These are phyloP conservation scores for Aspergillus ellipticus DNA, from an alignment of 495 filamentous ascomycete genomes.

Conservation along the genomic window DNA sequence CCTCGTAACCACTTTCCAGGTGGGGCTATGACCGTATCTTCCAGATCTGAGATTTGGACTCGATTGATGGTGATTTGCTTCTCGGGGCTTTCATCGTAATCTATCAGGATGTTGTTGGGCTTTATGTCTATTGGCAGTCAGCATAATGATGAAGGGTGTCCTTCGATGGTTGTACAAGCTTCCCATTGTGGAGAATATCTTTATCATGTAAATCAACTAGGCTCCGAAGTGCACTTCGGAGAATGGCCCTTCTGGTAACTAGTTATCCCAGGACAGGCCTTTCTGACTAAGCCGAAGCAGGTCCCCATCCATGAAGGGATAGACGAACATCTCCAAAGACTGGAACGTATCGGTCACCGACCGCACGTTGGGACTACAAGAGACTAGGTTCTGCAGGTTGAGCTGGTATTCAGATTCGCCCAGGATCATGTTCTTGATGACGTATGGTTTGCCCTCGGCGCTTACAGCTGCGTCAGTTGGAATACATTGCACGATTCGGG, in stretches of 20 bases:
- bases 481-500: neutral
- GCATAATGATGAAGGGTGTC: neutral
- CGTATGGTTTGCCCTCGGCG: constrained; percentile 32
- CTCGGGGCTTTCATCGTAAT: neutral
- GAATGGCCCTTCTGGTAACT: constrained; percentile 36
- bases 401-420: constrained; percentile 38
- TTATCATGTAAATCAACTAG: constrained; percentile 40
- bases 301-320: constrained; percentile 39
- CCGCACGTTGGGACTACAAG: constrained; percentile 21
- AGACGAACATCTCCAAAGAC: constrained; percentile 41
- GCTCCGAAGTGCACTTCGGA: constrained; percentile 39
- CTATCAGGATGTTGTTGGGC: constrained; percentile 18
- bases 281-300: constrained; percentile 40
- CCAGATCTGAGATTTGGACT: constrained; percentile 28
- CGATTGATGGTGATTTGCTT: constrained; percentile 9
- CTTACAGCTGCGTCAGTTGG: constrained; percentile 12
- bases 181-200: constrained; percentile 43
- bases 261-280: constrained; percentile 23
- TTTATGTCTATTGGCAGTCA: constrained; percentile 25
- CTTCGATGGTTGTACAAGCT: neutral
- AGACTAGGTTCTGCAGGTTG: constrained; percentile 31
- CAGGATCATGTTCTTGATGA: constrained; percentile 37
- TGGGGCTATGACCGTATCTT: constrained; percentile 43
- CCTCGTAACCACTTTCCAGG: constrained; percentile 26
- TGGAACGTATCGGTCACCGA: constrained; percentile 35